Conservation (phyloP, 805 yeast species). For the Myxozyma mucilagina region DNA sequence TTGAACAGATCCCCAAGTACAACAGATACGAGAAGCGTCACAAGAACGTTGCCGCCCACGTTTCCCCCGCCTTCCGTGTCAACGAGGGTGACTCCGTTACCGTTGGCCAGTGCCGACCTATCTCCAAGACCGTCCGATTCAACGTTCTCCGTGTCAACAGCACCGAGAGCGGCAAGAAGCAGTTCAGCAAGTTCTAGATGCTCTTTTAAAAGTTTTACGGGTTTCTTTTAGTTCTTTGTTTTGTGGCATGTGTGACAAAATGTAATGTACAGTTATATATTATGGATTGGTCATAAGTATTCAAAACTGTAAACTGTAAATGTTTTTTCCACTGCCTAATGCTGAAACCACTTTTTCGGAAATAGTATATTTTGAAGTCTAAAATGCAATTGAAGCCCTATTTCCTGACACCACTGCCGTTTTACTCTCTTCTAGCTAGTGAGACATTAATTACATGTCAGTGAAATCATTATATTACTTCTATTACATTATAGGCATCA, state of each 20-base stretch:
- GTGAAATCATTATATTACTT: not conserved
- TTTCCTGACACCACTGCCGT: no score
- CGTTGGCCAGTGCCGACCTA: slow-evolving; percentile 99
- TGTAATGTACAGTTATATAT: slow-evolving; percentile 20
- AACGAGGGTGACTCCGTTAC: slow-evolving; percentile 98
- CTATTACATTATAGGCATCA: not conserved
- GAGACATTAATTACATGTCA: no score
- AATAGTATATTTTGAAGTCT: no score
- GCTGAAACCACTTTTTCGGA: no score
- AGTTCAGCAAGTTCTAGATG: slow-evolving; percentile 88
- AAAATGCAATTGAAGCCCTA: no score
- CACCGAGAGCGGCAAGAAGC: slow-evolving; percentile 81
- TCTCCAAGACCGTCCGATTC: slow-evolving; percentile 99
- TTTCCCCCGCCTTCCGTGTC: slow-evolving; percentile 99
- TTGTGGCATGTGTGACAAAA: slow-evolving; percentile 21
- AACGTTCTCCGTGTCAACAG: slow-evolving; percentile 94
- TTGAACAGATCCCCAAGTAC: slow-evolving; percentile 80
- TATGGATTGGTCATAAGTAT: not conserved
- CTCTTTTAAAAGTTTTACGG: slow-evolving; percentile 17
- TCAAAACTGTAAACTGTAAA: no score
- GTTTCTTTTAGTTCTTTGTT: slow-evolving; percentile 24
- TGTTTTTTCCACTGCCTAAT: no score
- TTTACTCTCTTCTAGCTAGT: no score
- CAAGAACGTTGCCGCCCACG: slow-evolving; percentile 99
- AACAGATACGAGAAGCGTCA: slow-evolving; percentile 99